Conservation (phyloP, 768 basidiomycete species). For the Mycena galopus region DNA sequence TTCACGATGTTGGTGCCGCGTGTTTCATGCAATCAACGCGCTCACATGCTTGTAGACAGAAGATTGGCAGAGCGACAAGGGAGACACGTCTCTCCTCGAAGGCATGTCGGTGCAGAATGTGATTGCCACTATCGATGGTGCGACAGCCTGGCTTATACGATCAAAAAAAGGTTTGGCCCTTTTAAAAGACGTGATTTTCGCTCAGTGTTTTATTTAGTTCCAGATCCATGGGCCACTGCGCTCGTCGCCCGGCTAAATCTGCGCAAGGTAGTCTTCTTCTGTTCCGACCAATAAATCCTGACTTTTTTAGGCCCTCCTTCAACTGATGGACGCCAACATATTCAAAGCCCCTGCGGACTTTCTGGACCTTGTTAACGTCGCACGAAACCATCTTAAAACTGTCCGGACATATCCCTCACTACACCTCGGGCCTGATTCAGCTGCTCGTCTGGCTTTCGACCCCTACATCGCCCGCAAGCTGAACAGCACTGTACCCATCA, state of each 20-base stretch:
- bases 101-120: constrained; percentile 67
- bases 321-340: constrained; percentile 60
- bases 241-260: constrained; percentile 66
- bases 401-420: constrained; percentile 55
- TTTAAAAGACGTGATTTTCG: neutral
- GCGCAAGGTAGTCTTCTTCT: constrained; percentile 62
- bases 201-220: constrained; percentile 49
- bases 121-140: constrained; percentile 68
- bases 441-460: constrained; percentile 71
- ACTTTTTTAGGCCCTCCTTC: constrained; percentile 57
- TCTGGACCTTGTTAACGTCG: constrained; percentile 52
- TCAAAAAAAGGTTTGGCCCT: constrained; percentile 56
- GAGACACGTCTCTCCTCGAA: constrained; percentile 82
- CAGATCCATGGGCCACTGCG: constrained; percentile 62
- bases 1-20: constrained; percentile 77
- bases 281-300: constrained; percentile 33
- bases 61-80: constrained; percentile 93
- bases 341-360: constrained; percentile 53
- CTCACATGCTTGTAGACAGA: constrained; percentile 66
- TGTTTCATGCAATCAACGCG: constrained; percentile 25
- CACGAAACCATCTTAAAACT: constrained; percentile 55
- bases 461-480: constrained; percentile 75
- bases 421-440: constrained; percentile 57
- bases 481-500: constrained; percentile 76
- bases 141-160: constrained; percentile 69